Conservation (phyloP, 2,329 filamentous ascomycete genomes). For the Aspergillus terreus region DNA sequence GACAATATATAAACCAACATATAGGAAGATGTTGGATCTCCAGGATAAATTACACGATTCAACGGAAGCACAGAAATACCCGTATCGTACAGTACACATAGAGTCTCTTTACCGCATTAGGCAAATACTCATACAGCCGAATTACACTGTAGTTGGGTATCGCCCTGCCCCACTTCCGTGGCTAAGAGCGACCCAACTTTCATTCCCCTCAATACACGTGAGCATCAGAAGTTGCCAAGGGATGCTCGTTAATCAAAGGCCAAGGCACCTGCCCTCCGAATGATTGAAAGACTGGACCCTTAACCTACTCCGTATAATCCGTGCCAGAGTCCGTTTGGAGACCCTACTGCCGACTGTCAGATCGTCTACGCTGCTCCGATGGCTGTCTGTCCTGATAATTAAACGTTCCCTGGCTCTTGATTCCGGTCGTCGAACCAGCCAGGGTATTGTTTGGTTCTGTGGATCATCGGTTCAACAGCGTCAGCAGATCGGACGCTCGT, state of each 20-base stretch:
- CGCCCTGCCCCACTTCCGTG: neutral
- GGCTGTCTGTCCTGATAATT: neutral
- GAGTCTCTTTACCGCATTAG: neutral
- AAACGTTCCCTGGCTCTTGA: constrained; percentile 4
- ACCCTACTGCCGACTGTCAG: too few relatives aligned
- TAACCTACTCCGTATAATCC: too few relatives aligned
- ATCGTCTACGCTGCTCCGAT: too few relatives aligned
- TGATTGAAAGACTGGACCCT: neutral
- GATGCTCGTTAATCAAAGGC: neutral
- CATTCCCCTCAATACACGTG: neutral
- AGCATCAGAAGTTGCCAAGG: neutral
- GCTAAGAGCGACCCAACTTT: neutral
- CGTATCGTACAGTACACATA: neutral
- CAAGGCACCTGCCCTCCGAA: neutral
- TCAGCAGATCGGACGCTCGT: constrained; percentile 7
- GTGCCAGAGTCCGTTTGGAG: too few relatives aligned
- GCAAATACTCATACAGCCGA: neutral
- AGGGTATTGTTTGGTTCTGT: constrained; percentile 1
- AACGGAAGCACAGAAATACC: neutral
- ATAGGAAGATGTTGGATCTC: neutral
- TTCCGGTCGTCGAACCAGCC: constrained; percentile 4
- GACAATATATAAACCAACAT: too few relatives aligned
- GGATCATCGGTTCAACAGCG: neutral
- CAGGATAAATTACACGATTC: neutral
- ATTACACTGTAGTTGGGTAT: neutral